phyloP scores from a whole-genome alignment of 2,329 filamentous ascomycete species.

The Epicoccum sorghinum region DNA sequence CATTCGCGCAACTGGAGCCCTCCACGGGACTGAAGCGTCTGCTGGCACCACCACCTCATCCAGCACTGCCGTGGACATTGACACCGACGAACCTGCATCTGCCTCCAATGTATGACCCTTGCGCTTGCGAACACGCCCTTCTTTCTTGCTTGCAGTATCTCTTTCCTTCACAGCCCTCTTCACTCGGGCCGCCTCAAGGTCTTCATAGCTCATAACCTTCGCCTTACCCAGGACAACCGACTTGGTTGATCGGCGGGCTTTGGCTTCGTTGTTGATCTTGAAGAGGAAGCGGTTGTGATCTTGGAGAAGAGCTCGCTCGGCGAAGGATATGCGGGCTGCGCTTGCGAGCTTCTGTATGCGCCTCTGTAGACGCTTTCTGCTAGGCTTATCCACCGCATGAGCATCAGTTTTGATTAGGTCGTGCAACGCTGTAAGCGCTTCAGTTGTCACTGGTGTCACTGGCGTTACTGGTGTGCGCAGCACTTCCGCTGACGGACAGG shows the following conservation, averaged over 20 bases:
- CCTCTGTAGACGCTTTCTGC: too few species aligned
- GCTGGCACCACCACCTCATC: too few species aligned
- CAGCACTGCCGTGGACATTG: too few species aligned
- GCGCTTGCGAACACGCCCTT: too few species aligned
- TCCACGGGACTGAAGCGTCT: too few species aligned
- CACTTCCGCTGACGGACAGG: conserved; percentile 16
- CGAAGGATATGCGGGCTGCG: conserved; percentile 32
- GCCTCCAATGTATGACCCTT: too few species aligned
- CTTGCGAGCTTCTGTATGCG: conserved; percentile 21
- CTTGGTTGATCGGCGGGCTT: conserved; percentile 8
- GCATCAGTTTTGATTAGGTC: conserved; percentile 25
- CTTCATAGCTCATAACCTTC: conserved; percentile 2
- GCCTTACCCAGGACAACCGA: background rate
- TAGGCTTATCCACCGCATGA: conserved; percentile 21
- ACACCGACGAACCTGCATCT: too few species aligned
- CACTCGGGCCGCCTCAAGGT: conserved; percentile 1
- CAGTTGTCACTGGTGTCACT: conserved; percentile 21
- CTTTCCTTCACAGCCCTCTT: background rate
- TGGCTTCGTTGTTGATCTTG: conserved; percentile 37
- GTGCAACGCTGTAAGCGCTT: conserved; percentile 23
- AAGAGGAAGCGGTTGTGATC: conserved; percentile 36
- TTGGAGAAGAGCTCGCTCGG: conserved; percentile 32
- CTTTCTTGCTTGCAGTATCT: too few species aligned
- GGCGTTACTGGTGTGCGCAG: conserved; percentile 34
- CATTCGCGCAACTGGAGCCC: too few species aligned